A percentile compares a stretch with the other conserved stretches of the same genome.
Conservation (phyloP, 2,329 filamentous ascomycete genomes). For the Exophiala phaeomuriformis region DNA sequence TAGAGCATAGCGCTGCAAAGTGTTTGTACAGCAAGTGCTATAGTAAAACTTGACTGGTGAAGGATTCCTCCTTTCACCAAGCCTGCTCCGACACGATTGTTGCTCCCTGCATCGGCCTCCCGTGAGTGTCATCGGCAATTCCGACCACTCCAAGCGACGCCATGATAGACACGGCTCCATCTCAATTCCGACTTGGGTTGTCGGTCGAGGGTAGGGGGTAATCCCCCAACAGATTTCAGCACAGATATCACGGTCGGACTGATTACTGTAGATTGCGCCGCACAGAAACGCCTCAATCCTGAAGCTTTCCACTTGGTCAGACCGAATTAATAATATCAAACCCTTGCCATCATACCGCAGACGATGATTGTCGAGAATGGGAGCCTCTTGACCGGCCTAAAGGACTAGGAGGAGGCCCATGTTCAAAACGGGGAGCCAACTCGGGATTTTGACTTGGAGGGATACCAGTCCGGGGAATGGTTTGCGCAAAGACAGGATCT, state of each 20-base stretch:
- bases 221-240: not conserved
- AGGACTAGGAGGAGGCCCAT: slow-evolving; percentile 31
- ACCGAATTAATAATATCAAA: too few species aligned
- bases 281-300: too few species aligned
- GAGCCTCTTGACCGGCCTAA: slow-evolving; percentile 14
- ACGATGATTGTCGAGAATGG: slow-evolving; percentile 19
- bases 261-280: too few species aligned
- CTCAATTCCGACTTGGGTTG: not conserved
- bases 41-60: not conserved
- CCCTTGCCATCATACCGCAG: slow-evolving; percentile 7
- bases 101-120: not conserved
- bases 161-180: not conserved
- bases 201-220: too few species aligned
- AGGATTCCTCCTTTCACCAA: too few species aligned
- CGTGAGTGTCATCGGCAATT: not conserved
- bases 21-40: not conserved
- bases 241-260: too few species aligned
- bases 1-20: not conserved
- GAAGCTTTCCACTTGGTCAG: too few species aligned
- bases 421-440: slow-evolving; percentile 39
- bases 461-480: slow-evolving; percentile 31
- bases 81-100: not conserved
- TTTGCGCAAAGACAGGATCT: slow-evolving; percentile 39
- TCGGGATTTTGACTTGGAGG: slow-evolving; percentile 44
- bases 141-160: not conserved